Base-by-base conservation (phyloP, 768 basidiomycete species). In the Crucibulum laeve region DNA sequence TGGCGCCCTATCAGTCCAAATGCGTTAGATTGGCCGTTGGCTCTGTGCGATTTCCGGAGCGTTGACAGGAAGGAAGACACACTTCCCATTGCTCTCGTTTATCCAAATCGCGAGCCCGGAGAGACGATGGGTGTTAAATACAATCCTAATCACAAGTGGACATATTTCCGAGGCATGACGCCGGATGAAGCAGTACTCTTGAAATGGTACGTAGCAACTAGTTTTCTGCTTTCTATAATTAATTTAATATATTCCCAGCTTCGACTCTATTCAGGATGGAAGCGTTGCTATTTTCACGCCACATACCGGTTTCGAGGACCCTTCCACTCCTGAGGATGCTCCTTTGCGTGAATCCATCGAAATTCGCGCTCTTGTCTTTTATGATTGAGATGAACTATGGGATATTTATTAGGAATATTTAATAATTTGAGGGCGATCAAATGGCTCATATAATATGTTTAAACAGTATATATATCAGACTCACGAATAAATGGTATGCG, bases 271-370 rank as follows among this genome's bases (percentile, higher is more conserved):
- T 5, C 47, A 65, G 38, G 65, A 69, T 40, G 67, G 62, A 1
- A 64, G 56, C 35, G 68, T 72, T 13, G 73, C 76, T 3, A 53
- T 63, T 15, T 63, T 74, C 30, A 74, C 73, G 0, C 75, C 78
- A 6, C 78, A 80, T 43, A 71, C 73, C 6, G 74, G 64, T 0
- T 79, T 79, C 48, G 47, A 55, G 19, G 76, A 79, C 49, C 67
- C 70, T 4, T 59, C 58, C 0, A 69, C 72, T 1, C 75, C 73
- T 0, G 45, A 57, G 36, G 71, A 60, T 35, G 65, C 69, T 1
- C 71, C 68, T 5, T 50, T 61, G 10, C 63, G 77, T 25, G 67
- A 77, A 53, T 76, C 75, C 0, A 73, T 79, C 23, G 76, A 79
- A 58, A 51, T 77, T 21, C 56, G 75, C 23, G 66, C 75, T 3